A percentile compares a stretch with the other conserved stretches of the same genome.
Evolutionary conservation across 257 asterid genomes (phyloP).

Genomic region (Coffea eugenioides): DNA sequence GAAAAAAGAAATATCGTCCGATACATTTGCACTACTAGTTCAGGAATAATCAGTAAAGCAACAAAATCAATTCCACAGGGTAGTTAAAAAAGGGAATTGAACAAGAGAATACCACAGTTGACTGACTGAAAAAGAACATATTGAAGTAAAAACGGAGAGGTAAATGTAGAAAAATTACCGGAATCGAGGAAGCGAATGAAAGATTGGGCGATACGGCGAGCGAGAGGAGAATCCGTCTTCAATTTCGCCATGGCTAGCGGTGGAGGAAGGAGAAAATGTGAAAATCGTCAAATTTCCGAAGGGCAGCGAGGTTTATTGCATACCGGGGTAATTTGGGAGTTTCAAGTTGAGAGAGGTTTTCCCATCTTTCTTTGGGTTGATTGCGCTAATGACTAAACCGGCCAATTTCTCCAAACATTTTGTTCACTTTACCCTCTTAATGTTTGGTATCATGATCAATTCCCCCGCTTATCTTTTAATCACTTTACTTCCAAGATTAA

Average conservation of each 20-base stretch:
- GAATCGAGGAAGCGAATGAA: slow-evolving; percentile 67
- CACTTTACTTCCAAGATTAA: too few relatives aligned
- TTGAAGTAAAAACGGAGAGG: neutral
- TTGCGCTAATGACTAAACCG: too few relatives aligned
- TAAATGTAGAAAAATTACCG: slow-evolving; percentile 31
- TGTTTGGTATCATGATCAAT: too few relatives aligned
- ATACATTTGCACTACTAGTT: too few relatives aligned
- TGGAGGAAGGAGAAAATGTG: neutral
- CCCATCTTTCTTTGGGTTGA: too few relatives aligned
- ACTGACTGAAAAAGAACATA: neutral
- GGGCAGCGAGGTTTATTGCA: neutral
- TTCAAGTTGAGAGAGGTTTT: too few relatives aligned
- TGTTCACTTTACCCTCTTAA: too few relatives aligned
- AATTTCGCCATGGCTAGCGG: slow-evolving; percentile 48
- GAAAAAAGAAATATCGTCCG: too few relatives aligned
- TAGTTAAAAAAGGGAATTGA: neutral
- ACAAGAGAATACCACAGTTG: neutral
- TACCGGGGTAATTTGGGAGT: too few relatives aligned
- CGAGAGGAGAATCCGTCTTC: slow-evolving; percentile 66
- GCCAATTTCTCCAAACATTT: too few relatives aligned
- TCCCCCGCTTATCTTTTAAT: too few relatives aligned
- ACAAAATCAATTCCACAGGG: neutral
- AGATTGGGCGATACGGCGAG: slow-evolving; percentile 72
- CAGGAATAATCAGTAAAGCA: neutral
- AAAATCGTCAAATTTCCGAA: neutral